Evolutionary conservation across 2,329 filamentous ascomycete genomes (phyloP).

Genomic region (Hypoxylon sp.): DNA sequence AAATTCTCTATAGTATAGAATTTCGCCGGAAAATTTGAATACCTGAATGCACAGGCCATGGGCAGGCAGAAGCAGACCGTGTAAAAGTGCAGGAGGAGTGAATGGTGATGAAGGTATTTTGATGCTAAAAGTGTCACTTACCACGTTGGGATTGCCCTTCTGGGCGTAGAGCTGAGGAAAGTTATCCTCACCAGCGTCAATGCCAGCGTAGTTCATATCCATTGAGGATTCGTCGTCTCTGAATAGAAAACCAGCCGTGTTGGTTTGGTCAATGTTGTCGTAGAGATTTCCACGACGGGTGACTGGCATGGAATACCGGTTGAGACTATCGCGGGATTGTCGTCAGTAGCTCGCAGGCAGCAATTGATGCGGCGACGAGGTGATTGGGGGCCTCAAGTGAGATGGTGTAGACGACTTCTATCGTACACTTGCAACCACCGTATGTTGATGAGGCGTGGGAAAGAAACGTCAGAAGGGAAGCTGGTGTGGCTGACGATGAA

Average conservation of each 20-base stretch:
- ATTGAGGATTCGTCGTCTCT: constrained; percentile 78
- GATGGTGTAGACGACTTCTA: neutral
- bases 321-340: constrained; percentile 69
- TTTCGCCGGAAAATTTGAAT: neutral
- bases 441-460: neutral
- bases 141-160: constrained; percentile 63
- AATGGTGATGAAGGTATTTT: neutral
- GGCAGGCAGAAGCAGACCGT: neutral
- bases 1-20: neutral
- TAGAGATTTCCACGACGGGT: constrained; percentile 78
- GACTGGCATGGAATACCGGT: constrained; percentile 95
- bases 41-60: constrained; percentile 10
- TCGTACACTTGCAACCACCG: neutral
- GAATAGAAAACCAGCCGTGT: constrained; percentile 89
- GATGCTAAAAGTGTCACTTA: constrained; percentile 55
- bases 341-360: constrained; percentile 33
- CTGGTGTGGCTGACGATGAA: neutral
- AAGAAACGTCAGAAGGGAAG: neutral
- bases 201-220: constrained; percentile 78
- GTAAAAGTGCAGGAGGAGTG: neutral
- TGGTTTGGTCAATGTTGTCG: constrained; percentile 83
- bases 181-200: constrained; percentile 83
- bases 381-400: neutral
- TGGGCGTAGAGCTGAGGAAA: constrained; percentile 88
- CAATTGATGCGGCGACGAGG: neutral